These are phyloP conservation scores for Solanum verrucosum DNA, from an alignment of 257 asterid genomes.

Conservation along the genomic window DNA sequence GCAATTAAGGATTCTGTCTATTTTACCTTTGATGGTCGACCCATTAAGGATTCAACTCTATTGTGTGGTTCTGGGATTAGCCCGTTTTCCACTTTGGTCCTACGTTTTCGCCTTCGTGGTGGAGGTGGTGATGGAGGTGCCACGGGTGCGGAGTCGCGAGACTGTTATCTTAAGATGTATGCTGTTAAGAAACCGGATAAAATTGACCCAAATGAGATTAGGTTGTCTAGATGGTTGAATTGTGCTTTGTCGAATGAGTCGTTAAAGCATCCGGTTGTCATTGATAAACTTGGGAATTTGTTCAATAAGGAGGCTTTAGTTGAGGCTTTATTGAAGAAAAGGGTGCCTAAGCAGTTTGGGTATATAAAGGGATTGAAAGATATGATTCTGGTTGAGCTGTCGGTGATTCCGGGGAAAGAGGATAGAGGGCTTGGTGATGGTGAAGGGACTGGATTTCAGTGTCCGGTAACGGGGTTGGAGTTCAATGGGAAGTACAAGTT, in stretches of 20 bases:
- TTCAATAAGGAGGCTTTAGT: slow-evolving; percentile 85
- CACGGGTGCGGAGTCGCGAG: slow-evolving; percentile 93
- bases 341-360: slow-evolving; percentile 67
- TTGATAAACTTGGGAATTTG: slow-evolving; percentile 77
- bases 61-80: slow-evolving; percentile 20
- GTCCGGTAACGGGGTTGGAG: slow-evolving; percentile 72
- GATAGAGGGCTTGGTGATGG: slow-evolving; percentile 16
- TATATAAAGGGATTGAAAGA: slow-evolving; percentile 90
- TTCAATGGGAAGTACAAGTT: slow-evolving; percentile 76
- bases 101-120: slow-evolving; percentile 48
- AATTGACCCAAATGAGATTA: slow-evolving; percentile 69
- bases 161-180: slow-evolving; percentile 84
- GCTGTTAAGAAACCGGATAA: slow-evolving; percentile 77
- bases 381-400: slow-evolving; percentile 63
- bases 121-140: slow-evolving; percentile 99
- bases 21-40: slow-evolving; percentile 58
- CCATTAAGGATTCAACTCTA: slow-evolving; percentile 38
- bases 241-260: slow-evolving; percentile 84
- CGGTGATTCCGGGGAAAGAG: slow-evolving; percentile 35
- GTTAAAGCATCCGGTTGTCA: slow-evolving; percentile 63
- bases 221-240: slow-evolving; percentile 69
- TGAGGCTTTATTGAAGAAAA: slow-evolving; percentile 76
- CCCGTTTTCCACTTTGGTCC: slow-evolving; percentile 50
- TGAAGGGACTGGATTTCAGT: slow-evolving; percentile 41
- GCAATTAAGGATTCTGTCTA: slow-evolving; percentile 18